phyloP scores from a whole-genome alignment of 345 rosid species.

The Populus tremula region DNA sequence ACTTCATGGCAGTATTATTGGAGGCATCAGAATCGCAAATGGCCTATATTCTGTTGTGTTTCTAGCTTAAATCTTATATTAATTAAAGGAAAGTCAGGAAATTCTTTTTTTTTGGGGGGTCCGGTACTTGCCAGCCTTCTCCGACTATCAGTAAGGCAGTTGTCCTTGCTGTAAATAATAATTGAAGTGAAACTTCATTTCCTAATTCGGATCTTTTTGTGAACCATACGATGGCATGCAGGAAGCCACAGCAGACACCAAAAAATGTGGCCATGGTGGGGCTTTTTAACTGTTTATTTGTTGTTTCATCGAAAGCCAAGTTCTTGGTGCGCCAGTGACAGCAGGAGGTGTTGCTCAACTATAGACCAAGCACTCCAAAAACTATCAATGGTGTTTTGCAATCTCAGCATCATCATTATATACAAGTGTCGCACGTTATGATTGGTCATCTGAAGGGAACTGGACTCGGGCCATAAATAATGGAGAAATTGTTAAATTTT shows the following conservation, averaged over 20 bases:
- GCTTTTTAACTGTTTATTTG: background rate
- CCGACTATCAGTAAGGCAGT: too few species aligned
- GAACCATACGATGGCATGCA: background rate
- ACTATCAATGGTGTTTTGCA: background rate
- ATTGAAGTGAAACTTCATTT: too few species aligned
- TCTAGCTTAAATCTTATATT: too few species aligned
- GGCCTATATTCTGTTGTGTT: constrained; percentile 58
- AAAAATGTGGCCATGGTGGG: background rate
- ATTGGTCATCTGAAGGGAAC: too few species aligned
- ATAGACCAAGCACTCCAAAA: too few species aligned
- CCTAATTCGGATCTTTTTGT: too few species aligned
- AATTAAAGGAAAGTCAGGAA: too few species aligned
- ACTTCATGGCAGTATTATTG: constrained; percentile 39
- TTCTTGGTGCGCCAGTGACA: background rate
- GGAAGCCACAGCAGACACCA: background rate
- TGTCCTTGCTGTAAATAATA: too few species aligned
- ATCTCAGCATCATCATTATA: background rate
- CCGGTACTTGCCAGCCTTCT: too few species aligned
- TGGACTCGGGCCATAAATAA: background rate
- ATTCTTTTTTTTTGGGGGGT: too few species aligned
- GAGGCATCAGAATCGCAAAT: constrained; percentile 57
- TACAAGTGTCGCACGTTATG: too few species aligned
- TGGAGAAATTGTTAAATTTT: background rate
- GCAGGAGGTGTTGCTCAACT: background rate
- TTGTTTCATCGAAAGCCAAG: background rate